Conservation (phyloP, 1,284 basidiomycete species). For the Leccinum colubrinum region DNA sequence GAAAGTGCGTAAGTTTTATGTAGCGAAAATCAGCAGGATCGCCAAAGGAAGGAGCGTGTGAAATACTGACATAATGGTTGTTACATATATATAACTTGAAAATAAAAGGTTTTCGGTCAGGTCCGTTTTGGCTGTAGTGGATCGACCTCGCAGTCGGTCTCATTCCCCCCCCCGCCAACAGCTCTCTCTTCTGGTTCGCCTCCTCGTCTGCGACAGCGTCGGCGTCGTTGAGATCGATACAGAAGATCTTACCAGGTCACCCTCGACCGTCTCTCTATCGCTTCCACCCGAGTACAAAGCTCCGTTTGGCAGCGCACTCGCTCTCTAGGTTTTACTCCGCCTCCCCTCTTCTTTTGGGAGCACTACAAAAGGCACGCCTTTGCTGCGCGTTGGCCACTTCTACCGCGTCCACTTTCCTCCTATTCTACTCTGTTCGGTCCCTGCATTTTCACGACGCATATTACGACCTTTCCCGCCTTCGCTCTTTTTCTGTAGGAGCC, state of each 20-base stretch:
- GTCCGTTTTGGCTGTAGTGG: slow-evolving; percentile 37
- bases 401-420: slow-evolving; percentile 33
- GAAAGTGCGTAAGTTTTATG: slow-evolving; percentile 12
- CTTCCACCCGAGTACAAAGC: slow-evolving; percentile 23
- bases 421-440: slow-evolving; percentile 35
- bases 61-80: slow-evolving; percentile 29
- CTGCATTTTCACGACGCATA: slow-evolving; percentile 57
- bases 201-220: slow-evolving; percentile 41
- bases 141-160: slow-evolving; percentile 46
- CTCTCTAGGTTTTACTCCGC: slow-evolving; percentile 36
- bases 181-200: slow-evolving; percentile 35
- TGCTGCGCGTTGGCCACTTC: slow-evolving; percentile 79
- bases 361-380: slow-evolving; percentile 83
- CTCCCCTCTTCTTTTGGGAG: slow-evolving; percentile 26
- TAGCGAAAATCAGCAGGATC: slow-evolving; percentile 1
- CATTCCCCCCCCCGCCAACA: slow-evolving; percentile 31
- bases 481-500: slow-evolving; percentile 28
- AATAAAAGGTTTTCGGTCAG: slow-evolving; percentile 18
- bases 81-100: slow-evolving; percentile 30
- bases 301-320: slow-evolving; percentile 15
- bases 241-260: slow-evolving; percentile 29
- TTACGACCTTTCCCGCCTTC: slow-evolving; percentile 37
- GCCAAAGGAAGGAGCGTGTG: slow-evolving; percentile 18
- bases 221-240: slow-evolving; percentile 40
- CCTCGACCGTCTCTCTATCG: slow-evolving; percentile 13